Conservation (phyloP, 768 basidiomycete species). For the Naematelia encephala region DNA sequence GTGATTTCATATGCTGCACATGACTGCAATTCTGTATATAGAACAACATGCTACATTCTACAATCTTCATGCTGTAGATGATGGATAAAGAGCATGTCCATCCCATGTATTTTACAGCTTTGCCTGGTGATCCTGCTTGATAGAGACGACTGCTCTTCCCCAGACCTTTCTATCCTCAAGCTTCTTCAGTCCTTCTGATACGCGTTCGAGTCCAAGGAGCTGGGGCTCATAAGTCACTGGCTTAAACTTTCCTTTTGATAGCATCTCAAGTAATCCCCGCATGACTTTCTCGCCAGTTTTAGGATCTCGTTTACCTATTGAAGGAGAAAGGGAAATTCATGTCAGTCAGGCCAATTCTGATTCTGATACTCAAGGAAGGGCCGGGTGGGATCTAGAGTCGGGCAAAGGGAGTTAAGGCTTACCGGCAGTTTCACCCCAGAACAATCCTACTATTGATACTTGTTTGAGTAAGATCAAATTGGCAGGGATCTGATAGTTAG, state of each 20-base stretch:
- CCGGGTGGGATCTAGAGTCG: background rate
- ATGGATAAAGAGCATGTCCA: too few relatives aligned
- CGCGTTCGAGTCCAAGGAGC: constrained; percentile 63
- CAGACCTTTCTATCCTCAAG: constrained; percentile 82
- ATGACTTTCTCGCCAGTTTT: constrained; percentile 66
- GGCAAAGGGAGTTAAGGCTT: constrained; percentile 44
- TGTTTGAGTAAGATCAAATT: constrained; percentile 76
- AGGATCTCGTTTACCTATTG: constrained; percentile 58
- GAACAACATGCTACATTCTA: background rate
- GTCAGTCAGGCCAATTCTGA: background rate
- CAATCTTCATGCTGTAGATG: too few relatives aligned
- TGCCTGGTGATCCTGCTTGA: constrained; percentile 48
- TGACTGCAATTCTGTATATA: background rate
- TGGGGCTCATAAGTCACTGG: constrained; percentile 69
- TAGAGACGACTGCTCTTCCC: constrained; percentile 76
- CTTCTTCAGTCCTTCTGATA: constrained; percentile 68
- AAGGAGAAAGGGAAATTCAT: background rate
- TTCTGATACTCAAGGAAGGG: too few relatives aligned
- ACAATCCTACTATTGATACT: constrained; percentile 73
- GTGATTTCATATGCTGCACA: background rate
- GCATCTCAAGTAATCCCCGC: constrained; percentile 68
- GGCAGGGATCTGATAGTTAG: constrained; percentile 66
- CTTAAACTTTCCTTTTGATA: constrained; percentile 62
- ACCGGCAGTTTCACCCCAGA: constrained; percentile 81
- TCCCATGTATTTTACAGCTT: too few relatives aligned